phyloP scores from a whole-genome alignment of 768 basidiomycete genomes.

The Rhodotorula kratochvilovae region DNA sequence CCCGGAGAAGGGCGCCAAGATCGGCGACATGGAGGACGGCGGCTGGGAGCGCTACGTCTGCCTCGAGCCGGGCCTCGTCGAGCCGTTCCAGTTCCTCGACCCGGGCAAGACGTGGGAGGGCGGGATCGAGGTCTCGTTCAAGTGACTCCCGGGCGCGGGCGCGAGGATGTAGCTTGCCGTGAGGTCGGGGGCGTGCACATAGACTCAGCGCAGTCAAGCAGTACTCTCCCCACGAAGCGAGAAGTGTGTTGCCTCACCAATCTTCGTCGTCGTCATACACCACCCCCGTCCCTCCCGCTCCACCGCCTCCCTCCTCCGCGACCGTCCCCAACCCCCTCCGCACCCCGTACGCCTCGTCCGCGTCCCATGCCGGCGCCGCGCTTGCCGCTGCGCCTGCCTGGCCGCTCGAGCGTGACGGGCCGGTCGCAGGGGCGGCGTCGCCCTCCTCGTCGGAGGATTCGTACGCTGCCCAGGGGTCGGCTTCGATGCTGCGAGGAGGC shows the following conservation, averaged over 20 bases:
- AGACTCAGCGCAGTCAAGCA: no score
- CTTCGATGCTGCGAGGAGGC: neutral
- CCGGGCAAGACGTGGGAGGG: constrained; percentile 30
- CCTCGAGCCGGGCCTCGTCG: constrained; percentile 62
- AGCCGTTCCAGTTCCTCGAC: constrained; percentile 15
- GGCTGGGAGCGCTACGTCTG: constrained; percentile 88
- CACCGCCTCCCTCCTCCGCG: neutral
- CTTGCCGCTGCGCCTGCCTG: neutral
- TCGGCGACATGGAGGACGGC: constrained; percentile 81
- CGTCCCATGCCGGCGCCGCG: neutral
- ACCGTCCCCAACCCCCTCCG: no score
- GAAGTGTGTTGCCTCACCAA: neutral
- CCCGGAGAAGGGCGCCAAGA: constrained; percentile 51
- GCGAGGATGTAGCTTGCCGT: neutral
- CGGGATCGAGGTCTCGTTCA: constrained; percentile 10
- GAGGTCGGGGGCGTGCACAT: neutral
- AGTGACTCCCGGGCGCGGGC: neutral
- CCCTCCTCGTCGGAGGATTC: neutral
- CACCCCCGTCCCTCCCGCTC: neutral
- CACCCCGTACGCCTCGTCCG: neutral
- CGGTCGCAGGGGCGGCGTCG: neutral
- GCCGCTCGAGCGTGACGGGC: neutral
- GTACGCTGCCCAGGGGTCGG: neutral
- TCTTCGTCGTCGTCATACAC: neutral
- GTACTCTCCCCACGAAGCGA: no score